Conservation (phyloP, 2,329 filamentous ascomycete genomes). For the Biscogniauxia marginata region DNA sequence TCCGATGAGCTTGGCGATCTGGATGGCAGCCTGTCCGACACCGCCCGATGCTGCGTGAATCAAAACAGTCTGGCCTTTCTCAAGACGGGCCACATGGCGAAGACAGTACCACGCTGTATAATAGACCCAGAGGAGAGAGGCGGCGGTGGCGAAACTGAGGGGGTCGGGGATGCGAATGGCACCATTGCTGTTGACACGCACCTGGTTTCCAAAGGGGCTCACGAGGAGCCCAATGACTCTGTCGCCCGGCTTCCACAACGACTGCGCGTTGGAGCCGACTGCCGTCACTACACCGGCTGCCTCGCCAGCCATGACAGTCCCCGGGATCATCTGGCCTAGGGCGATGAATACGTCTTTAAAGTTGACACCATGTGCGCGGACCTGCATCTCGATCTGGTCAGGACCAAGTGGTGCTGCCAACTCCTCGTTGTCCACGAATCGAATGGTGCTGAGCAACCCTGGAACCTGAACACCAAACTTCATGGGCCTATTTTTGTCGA, state of each 20-base stretch:
- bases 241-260: slow-evolving; percentile 7
- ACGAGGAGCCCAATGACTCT: slow-evolving; percentile 8
- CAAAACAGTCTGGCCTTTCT: slow-evolving; percentile 22
- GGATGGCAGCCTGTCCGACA: slow-evolving; percentile 21
- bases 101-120: slow-evolving; percentile 31
- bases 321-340: slow-evolving; percentile 10
- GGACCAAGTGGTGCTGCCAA: slow-evolving; percentile 10
- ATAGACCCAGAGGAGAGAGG: slow-evolving; percentile 27
- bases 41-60: slow-evolving; percentile 25
- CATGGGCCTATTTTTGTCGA: slow-evolving; percentile 7
- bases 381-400: slow-evolving; percentile 22
- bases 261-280: slow-evolving; percentile 5
- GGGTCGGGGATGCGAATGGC: slow-evolving; percentile 6
- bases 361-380: slow-evolving; percentile 14
- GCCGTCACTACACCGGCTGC: slow-evolving; percentile 11
- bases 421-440: slow-evolving; percentile 8
- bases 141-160: slow-evolving; percentile 21
- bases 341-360: slow-evolving; percentile 19
- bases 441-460: slow-evolving; percentile 13
- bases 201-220: slow-evolving; percentile 10
- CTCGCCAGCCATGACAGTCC: slow-evolving; percentile 12
- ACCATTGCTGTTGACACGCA: slow-evolving; percentile 6
- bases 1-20: slow-evolving; percentile 17
- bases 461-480: slow-evolving; percentile 14
- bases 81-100: slow-evolving; percentile 24